phyloP scores from a whole-genome alignment of 2,329 filamentous ascomycete species.

The Chaetomium strumarium region DNA sequence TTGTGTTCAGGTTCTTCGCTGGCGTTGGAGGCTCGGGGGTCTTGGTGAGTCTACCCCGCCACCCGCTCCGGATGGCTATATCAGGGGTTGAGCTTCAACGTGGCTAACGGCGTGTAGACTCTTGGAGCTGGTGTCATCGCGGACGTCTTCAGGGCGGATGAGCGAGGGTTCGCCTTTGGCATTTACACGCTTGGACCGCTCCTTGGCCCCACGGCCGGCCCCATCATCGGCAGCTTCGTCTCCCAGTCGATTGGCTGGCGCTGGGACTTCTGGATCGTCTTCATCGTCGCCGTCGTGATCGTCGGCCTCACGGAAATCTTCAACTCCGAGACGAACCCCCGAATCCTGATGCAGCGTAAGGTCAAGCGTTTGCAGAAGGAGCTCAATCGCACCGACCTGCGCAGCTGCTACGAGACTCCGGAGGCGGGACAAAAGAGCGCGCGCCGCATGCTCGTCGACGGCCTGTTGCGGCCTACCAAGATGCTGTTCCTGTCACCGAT shows the following conservation, averaged over 20 bases:
- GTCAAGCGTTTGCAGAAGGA: slow-evolving; percentile 39
- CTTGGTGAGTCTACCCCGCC: slow-evolving; percentile 27
- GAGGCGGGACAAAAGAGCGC: slow-evolving; percentile 24
- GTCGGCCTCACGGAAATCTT: slow-evolving; percentile 35
- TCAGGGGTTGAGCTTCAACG: no score
- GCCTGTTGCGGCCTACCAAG: slow-evolving; percentile 46
- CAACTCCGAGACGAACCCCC: slow-evolving; percentile 43
- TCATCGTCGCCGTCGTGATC: slow-evolving; percentile 39
- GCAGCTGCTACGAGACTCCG: slow-evolving; percentile 40
- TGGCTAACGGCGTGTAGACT: slow-evolving; percentile 28
- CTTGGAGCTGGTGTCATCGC: slow-evolving; percentile 50
- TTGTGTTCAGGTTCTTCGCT: slow-evolving; percentile 54
- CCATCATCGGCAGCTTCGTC: slow-evolving; percentile 45
- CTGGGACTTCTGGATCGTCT: slow-evolving; percentile 48
- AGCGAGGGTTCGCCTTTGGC: slow-evolving; percentile 44
- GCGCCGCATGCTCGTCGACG: slow-evolving; percentile 30
- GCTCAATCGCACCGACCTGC: slow-evolving; percentile 39
- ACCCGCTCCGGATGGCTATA: neutral
- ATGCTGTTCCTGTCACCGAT: slow-evolving; percentile 46
- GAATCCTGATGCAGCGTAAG: slow-evolving; percentile 47
- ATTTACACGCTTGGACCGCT: slow-evolving; percentile 44
- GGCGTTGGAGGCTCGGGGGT: slow-evolving; percentile 53
- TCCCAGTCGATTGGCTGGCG: slow-evolving; percentile 45
- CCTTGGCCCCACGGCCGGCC: slow-evolving; percentile 40
- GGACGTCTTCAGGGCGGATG: slow-evolving; percentile 45